Percentiles rank a stretch among this genome's conserved stretches.
Conservation (phyloP, 2,329 filamentous ascomycete species). For the Phyllosticta citriasiana region DNA sequence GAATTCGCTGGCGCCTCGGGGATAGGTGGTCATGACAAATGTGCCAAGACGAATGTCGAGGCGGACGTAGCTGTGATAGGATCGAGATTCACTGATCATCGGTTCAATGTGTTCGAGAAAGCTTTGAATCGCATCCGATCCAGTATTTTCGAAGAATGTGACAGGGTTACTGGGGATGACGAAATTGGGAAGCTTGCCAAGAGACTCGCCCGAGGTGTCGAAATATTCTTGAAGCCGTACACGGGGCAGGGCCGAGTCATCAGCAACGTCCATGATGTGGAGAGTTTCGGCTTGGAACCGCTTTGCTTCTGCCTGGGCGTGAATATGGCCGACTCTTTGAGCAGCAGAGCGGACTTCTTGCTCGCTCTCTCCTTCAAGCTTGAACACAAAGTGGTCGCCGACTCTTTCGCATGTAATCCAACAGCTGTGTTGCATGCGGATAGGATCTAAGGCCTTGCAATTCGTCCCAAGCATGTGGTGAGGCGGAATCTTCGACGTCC, state of each 20-base stretch:
- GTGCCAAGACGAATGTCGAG: neutral
- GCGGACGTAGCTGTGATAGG: neutral
- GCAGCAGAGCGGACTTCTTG: constrained; percentile 16
- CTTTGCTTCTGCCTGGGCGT: constrained; percentile 16
- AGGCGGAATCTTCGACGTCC: no score
- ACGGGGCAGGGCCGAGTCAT: neutral
- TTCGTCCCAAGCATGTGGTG: no score
- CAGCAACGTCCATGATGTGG: constrained; percentile 14
- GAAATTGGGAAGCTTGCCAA: neutral
- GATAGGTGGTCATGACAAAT: neutral
- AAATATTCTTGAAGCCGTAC: neutral
- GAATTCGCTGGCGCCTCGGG: neutral
- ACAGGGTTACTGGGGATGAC: neutral
- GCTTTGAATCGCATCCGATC: neutral
- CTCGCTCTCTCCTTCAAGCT: constrained; percentile 15
- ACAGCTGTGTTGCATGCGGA: constrained; percentile 20
- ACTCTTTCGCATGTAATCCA: constrained; percentile 16
- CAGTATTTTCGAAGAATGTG: neutral
- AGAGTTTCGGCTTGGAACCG: constrained; percentile 11
- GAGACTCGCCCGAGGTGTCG: neutral
- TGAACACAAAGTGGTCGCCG: constrained; percentile 14
- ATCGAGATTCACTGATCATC: neutral
- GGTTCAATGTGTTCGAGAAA: neutral
- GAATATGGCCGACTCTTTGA: constrained; percentile 15
- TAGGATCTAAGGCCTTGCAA: constrained; percentile 16